Conservation (phyloP, 805 yeast species). For the Starmera caribaea region DNA sequence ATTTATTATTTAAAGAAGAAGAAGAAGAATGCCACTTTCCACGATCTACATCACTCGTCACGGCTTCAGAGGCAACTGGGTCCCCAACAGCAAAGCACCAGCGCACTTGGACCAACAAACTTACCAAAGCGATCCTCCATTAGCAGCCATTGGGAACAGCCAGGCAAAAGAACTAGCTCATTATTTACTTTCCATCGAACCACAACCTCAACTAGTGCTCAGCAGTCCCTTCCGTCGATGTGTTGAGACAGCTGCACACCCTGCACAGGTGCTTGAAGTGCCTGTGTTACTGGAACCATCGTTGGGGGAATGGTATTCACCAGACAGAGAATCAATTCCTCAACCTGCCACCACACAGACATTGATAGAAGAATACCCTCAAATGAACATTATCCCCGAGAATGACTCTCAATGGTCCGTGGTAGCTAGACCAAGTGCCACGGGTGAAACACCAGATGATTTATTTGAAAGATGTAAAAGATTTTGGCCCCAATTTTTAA, state of each 20-base stretch:
- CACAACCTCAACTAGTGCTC: constrained; percentile 62
- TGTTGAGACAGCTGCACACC: constrained; percentile 69
- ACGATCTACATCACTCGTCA: constrained; percentile 72
- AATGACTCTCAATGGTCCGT: constrained; percentile 39
- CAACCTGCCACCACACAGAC: constrained; percentile 46
- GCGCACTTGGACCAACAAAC: constrained; percentile 60
- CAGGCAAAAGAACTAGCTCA: constrained; percentile 78
- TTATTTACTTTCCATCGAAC: constrained; percentile 38
- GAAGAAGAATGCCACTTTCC: constrained; percentile 34
- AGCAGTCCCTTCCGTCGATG: constrained; percentile 88
- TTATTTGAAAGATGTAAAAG: constrained; percentile 49
- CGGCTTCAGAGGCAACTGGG: constrained; percentile 88
- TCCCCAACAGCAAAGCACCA: constrained; percentile 58
- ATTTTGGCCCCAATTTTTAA: constrained; percentile 50
- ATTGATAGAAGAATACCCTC: constrained; percentile 44
- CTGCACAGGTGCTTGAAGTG: constrained; percentile 47
- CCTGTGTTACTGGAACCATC: constrained; percentile 70
- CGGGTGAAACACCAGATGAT: constrained; percentile 72
- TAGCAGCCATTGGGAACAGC: constrained; percentile 80
- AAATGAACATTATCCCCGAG: constrained; percentile 11
- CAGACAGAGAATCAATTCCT: constrained; percentile 61
- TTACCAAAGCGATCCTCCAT: constrained; percentile 77
- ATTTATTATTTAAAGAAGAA: neutral
- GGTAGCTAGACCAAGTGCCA: constrained; percentile 46
- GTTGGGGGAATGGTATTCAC: constrained; percentile 85